Evolutionary conservation across 78 protist genomes (phyloP).

Genomic region (Chrysochromulina tobinii): DNA sequence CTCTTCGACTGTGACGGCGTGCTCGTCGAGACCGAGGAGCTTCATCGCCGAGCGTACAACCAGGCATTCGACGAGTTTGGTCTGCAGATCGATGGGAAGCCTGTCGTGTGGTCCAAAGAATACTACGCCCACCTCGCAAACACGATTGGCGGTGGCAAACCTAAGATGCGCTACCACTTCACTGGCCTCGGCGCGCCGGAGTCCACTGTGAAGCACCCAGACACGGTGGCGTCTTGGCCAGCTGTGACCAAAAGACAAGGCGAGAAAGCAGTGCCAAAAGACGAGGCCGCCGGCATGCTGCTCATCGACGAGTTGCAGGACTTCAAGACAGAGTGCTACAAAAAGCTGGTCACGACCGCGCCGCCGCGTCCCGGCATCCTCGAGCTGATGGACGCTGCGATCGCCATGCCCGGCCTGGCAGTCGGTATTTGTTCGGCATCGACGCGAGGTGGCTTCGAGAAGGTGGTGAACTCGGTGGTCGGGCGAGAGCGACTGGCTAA

Average conservation of each 20-base stretch:
- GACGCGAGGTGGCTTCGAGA: not conserved
- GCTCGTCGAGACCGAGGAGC: slow-evolving; percentile 30
- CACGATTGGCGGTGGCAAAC: slow-evolving; percentile 45
- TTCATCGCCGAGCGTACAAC: slow-evolving; percentile 32
- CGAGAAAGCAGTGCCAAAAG: not conserved
- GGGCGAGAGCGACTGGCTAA: not conserved
- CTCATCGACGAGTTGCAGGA: not conserved
- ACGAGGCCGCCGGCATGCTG: not conserved
- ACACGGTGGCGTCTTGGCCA: not conserved
- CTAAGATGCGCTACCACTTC: slow-evolving; percentile 37
- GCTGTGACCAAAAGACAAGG: not conserved
- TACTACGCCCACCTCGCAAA: slow-evolving; percentile 14
- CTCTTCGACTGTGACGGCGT: slow-evolving; percentile 26
- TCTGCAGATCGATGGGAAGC: not conserved
- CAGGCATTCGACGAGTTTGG: slow-evolving; percentile 12
- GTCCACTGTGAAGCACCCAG: not conserved
- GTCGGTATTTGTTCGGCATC: slow-evolving; percentile 37
- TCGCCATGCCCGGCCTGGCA: slow-evolving; percentile 8
- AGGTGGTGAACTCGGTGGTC: slow-evolving; percentile 14
- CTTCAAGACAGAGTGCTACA: slow-evolving; percentile 1
- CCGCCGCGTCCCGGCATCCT: slow-evolving; percentile 28
- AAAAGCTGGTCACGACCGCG: not conserved
- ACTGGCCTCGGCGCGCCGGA: not conserved
- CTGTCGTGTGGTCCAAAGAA: slow-evolving; percentile 1
- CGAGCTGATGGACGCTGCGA: slow-evolving; percentile 32